phyloP scores from a whole-genome alignment of 108 stramenopile species.

The Chaetoceros tenuissimus region DNA sequence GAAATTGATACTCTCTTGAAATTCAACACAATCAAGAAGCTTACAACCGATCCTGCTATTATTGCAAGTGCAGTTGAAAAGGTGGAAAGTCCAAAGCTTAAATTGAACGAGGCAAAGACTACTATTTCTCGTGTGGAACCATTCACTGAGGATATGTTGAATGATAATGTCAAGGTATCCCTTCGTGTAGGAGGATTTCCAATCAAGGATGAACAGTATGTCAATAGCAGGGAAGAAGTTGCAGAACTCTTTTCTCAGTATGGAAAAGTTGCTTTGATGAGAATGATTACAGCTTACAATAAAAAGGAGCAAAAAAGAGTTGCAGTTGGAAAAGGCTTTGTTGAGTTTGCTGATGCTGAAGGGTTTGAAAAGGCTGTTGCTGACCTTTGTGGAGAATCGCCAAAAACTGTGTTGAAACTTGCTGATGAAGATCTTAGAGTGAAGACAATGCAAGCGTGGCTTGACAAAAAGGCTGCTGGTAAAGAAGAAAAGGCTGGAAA shows the following conservation, averaged over 20 bases:
- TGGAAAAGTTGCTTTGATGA: slow-evolving; percentile 62
- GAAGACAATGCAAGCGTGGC: slow-evolving; percentile 23
- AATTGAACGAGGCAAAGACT: slow-evolving; percentile 39
- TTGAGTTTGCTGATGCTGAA: slow-evolving; percentile 76
- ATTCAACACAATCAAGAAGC: slow-evolving; percentile 72
- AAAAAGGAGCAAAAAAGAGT: not conserved
- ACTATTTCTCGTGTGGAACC: slow-evolving; percentile 50
- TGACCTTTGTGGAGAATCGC: slow-evolving; percentile 37
- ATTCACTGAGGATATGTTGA: slow-evolving; percentile 64
- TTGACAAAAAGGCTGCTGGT: slow-evolving; percentile 13
- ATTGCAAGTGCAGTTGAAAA: slow-evolving; percentile 54
- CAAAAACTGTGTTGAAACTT: slow-evolving; percentile 26
- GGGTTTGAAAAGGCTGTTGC: slow-evolving; percentile 72
- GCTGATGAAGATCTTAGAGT: slow-evolving; percentile 25
- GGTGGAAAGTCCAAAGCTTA: slow-evolving; percentile 19
- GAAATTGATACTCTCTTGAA: slow-evolving; percentile 47
- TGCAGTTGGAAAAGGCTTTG: slow-evolving; percentile 25
- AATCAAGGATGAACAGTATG: slow-evolving; percentile 28
- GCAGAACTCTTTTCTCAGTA: slow-evolving; percentile 55
- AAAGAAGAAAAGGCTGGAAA: slow-evolving; percentile 17
- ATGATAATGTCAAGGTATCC: slow-evolving; percentile 50
- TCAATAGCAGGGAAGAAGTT: slow-evolving; percentile 48
- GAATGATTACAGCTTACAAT: slow-evolving; percentile 32
- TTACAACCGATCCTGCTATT: slow-evolving; percentile 33
- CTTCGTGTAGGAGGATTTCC: slow-evolving; percentile 63